Base-by-base conservation (phyloP, 495 filamentous ascomycete genomes). In the Xylaria cubensis region DNA sequence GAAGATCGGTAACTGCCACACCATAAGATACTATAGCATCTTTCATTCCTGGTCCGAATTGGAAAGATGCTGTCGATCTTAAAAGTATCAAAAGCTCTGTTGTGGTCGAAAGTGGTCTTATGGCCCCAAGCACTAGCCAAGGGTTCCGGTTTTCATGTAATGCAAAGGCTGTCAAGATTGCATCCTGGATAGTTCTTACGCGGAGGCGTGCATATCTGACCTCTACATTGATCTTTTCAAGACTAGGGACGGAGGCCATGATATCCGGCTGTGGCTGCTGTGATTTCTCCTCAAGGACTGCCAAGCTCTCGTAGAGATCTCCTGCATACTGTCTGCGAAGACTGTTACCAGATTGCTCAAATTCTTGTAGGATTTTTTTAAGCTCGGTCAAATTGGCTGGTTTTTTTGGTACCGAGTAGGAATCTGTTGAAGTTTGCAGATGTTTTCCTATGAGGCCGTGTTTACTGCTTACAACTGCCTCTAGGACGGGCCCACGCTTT, bases 61-160 rank as follows among this genome's bases (percentile, higher is more conserved):
- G 1, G 34, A 55, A 32, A 0, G 63, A 42, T 0, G 75, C 77
- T 0, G 69, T 82, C 10, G 86, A 86, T 9, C 87, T 81, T 1
- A 92, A 75, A 17, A 85, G 82, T 62, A 86, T 81, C 39, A 93
- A 82, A 4, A 92, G 50, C 0, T 84, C 80, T 0, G 85, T 67
- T 0, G 85, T 80, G 0, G 86, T 88, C 4, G 84, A 75, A 24
- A 77, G 79, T 19, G 90, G 90, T 85, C 88, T 89, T 1, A 92
- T 72, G 7, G 76, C 76, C 19, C 84, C 86, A 17, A 74, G 50
- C 32, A 79, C 50, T 10, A 91, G 79, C 89, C 89, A 91, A 29
- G 29, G 7, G 29, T 71, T 74, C 15, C 82, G 80, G 39, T 46
- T 5, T 59, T 87, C 80, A 6, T 77, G 73, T 4, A 42, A 9